These are phyloP conservation scores for Paramyrothecium sp. DNA, from an alignment of 2,329 filamentous ascomycete genomes.

Conservation along the genomic window DNA sequence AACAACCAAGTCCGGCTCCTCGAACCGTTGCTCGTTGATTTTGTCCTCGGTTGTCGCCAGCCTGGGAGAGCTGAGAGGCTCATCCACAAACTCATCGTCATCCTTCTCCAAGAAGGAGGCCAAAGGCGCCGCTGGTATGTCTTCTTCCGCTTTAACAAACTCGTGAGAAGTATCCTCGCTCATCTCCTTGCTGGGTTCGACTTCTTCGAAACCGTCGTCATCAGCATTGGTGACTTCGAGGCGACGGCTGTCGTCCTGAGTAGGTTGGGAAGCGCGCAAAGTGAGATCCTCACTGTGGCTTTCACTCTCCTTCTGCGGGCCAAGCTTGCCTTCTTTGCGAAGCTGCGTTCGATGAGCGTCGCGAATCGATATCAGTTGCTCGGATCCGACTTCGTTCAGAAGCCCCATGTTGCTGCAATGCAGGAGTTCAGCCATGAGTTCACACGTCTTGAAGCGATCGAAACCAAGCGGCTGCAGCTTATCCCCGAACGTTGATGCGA, in stretches of 20 bases:
- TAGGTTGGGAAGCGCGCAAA: slow-evolving; percentile 52
- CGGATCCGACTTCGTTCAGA: slow-evolving; percentile 86
- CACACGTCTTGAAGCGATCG: slow-evolving; percentile 97
- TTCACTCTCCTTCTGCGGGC: slow-evolving; percentile 35
- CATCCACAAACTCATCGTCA: slow-evolving; percentile 75
- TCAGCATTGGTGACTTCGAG: slow-evolving; percentile 78
- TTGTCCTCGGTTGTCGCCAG: slow-evolving; percentile 62
- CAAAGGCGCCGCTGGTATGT: slow-evolving; percentile 34
- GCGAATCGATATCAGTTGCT: slow-evolving; percentile 77
- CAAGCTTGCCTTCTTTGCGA: slow-evolving; percentile 72
- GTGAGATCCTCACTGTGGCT: slow-evolving; percentile 56
- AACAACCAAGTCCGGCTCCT: slow-evolving; percentile 56
- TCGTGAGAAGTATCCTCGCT: slow-evolving; percentile 71
- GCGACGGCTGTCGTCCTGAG: slow-evolving; percentile 62
- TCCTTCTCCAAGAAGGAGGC: slow-evolving; percentile 44
- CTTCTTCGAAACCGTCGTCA: slow-evolving; percentile 93
- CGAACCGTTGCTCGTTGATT: slow-evolving; percentile 48
- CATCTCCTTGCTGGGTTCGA: slow-evolving; percentile 67
- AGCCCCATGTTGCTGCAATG: slow-evolving; percentile 99
- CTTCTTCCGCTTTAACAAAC: slow-evolving; percentile 60
- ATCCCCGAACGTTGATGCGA: slow-evolving; percentile 85
- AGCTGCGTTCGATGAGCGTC: slow-evolving; percentile 81
- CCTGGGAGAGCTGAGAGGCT: slow-evolving; percentile 68
- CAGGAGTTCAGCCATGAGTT: slow-evolving; percentile 94
- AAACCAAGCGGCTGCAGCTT: slow-evolving; percentile 94